Evolutionary conservation across 257 asterid species (phyloP).

Genomic region (Solanum neorickii): DNA sequence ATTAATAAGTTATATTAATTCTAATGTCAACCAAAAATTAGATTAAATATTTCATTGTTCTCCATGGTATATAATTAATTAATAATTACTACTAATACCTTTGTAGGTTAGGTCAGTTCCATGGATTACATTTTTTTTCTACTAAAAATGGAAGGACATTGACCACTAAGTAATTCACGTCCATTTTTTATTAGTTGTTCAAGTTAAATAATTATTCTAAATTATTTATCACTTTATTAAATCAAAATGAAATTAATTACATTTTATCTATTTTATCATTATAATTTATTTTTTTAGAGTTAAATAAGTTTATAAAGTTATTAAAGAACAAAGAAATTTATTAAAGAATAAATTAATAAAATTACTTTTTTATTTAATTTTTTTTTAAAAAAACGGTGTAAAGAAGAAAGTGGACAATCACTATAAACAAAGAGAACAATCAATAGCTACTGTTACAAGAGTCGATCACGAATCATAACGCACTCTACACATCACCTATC

Average conservation of each 20-base stretch:
- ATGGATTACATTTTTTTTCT: background rate
- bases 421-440: background rate
- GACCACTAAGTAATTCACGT: background rate
- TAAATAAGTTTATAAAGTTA: background rate
- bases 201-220: background rate
- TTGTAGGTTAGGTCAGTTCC: background rate
- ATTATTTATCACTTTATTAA: background rate
- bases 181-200: background rate
- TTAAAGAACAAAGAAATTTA: background rate
- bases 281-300: background rate
- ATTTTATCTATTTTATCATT: background rate
- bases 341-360: background rate
- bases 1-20: background rate
- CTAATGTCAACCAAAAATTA: background rate
- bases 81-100: background rate
- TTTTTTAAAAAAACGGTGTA: background rate
- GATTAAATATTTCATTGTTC: background rate
- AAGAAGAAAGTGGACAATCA: background rate
- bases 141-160: background rate
- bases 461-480: accelerated
- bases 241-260: background rate
- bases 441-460: background rate
- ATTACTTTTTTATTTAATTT: background rate
- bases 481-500: background rate
- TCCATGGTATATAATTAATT: background rate